Percentiles rank a stretch among this genome's conserved stretches.
Evolutionary conservation across 2,329 filamentous ascomycete species (phyloP).

Genomic region (Alternaria sp.): DNA sequence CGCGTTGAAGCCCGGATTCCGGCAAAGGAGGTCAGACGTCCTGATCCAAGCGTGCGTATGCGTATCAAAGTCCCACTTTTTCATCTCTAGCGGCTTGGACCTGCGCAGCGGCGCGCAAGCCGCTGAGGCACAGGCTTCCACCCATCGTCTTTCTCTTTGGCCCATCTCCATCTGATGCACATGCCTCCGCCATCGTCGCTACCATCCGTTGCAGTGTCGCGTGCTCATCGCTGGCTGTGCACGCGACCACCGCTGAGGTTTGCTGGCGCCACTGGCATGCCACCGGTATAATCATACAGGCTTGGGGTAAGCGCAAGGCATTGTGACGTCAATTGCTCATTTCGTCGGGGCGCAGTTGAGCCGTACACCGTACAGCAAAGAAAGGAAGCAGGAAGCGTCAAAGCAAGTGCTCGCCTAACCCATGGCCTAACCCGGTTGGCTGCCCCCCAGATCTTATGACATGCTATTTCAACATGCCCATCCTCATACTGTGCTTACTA

Average conservation of each 20-base stretch:
- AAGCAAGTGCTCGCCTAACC: constrained; percentile 6
- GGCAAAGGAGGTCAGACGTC: constrained; percentile 17
- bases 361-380: background rate
- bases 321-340: constrained; percentile 13
- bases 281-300: background rate
- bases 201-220: background rate
- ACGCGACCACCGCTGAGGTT: background rate
- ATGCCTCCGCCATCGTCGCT: background rate
- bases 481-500: background rate
- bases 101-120: constrained; percentile 5
- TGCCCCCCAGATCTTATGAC: constrained; percentile 5
- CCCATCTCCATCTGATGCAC: background rate
- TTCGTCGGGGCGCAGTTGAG: background rate
- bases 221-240: background rate
- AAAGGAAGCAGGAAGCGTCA: background rate
- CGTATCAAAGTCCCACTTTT: constrained; percentile 14
- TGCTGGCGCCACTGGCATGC: background rate
- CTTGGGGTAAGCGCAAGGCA: background rate
- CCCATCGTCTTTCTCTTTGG: background rate
- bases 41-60: constrained; percentile 13
- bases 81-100: constrained; percentile 1
- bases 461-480: background rate
- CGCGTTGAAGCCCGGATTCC: constrained; percentile 9
- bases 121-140: constrained; percentile 1
- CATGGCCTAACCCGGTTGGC: background rate